Conservation (phyloP, 2,329 filamentous ascomycete genomes). For the Monosporascus sp. region DNA sequence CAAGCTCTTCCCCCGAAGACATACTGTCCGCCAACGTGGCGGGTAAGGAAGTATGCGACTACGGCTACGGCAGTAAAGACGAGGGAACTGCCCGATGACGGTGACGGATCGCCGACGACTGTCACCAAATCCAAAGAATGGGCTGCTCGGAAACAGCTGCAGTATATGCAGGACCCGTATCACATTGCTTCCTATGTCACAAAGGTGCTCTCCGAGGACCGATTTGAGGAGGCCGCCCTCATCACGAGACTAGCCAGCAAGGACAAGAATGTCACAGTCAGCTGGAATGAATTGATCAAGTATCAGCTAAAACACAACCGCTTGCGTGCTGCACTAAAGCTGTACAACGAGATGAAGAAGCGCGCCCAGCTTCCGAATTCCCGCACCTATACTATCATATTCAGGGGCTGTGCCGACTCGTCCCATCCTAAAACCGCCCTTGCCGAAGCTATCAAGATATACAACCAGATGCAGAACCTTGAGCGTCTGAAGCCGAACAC, state of each 20-base stretch:
- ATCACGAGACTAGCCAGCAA: constrained; percentile 67
- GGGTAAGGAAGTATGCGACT: constrained; percentile 15
- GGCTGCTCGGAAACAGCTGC: constrained; percentile 50
- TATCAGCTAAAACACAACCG: constrained; percentile 59
- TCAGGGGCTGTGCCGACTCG: constrained; percentile 66
- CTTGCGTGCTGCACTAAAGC: constrained; percentile 63
- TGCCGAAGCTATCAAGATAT: constrained; percentile 67
- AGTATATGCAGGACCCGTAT: constrained; percentile 64
- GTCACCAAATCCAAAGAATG: constrained; percentile 25
- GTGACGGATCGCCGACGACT: constrained; percentile 13
- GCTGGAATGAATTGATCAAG: constrained; percentile 84
- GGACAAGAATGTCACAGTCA: constrained; percentile 60
- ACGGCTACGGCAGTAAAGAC: background rate
- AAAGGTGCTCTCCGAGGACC: constrained; percentile 51
- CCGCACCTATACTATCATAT: constrained; percentile 78
- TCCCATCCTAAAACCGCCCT: constrained; percentile 56
- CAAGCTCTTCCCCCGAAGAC: constrained; percentile 10
- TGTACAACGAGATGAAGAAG: constrained; percentile 99
- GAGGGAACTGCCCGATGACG: constrained; percentile 12
- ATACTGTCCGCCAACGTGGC: constrained; percentile 3
- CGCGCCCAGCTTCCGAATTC: constrained; percentile 73
- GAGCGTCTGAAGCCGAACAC: constrained; percentile 65
- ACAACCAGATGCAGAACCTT: constrained; percentile 65
- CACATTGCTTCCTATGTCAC: constrained; percentile 67
- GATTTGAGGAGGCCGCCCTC: constrained; percentile 62